phyloP scores from a whole-genome alignment of 495 filamentous ascomycete species.

The Talaromyces ruber region DNA sequence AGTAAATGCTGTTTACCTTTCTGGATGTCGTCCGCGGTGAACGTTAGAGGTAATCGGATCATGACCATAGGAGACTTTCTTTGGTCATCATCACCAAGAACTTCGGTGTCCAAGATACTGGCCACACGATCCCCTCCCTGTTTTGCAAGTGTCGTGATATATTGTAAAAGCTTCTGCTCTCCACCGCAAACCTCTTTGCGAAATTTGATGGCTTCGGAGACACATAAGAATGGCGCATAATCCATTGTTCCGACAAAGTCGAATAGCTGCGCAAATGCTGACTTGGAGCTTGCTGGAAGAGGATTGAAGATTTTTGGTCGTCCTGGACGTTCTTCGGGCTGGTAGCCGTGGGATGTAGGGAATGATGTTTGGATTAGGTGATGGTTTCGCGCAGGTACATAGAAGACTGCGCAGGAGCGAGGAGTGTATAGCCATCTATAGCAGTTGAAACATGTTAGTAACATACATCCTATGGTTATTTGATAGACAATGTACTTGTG shows the following conservation, averaged over 20 bases:
- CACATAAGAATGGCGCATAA: constrained; percentile 52
- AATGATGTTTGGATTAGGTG: constrained; percentile 58
- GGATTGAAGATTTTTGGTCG: constrained; percentile 26
- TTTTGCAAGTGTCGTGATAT: constrained; percentile 42
- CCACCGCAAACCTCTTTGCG: constrained; percentile 56
- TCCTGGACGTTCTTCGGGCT: constrained; percentile 12
- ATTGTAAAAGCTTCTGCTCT: constrained; percentile 51
- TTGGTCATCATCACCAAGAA: constrained; percentile 31
- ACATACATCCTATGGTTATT: background rate
- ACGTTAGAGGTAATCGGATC: constrained; percentile 52
- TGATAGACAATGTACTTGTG: constrained; percentile 48
- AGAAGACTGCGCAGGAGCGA: constrained; percentile 63
- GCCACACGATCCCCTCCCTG: constrained; percentile 48
- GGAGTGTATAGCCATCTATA: constrained; percentile 67
- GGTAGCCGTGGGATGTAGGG: constrained; percentile 49
- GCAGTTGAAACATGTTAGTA: background rate
- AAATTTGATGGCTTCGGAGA: constrained; percentile 57
- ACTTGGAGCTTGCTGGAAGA: constrained; percentile 33
- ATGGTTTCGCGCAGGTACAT: constrained; percentile 67
- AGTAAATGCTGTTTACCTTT: constrained; percentile 19
- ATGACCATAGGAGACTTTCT: constrained; percentile 48
- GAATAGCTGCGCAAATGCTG: constrained; percentile 55
- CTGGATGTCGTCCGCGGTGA: constrained; percentile 18
- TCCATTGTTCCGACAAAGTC: constrained; percentile 67
- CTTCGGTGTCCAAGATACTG: constrained; percentile 51